Evolutionary conservation across 2,329 filamentous ascomycete species (phyloP), one percentile per base, ranked within the genome.

Genomic region (Aspergillus tamarii): DNA sequence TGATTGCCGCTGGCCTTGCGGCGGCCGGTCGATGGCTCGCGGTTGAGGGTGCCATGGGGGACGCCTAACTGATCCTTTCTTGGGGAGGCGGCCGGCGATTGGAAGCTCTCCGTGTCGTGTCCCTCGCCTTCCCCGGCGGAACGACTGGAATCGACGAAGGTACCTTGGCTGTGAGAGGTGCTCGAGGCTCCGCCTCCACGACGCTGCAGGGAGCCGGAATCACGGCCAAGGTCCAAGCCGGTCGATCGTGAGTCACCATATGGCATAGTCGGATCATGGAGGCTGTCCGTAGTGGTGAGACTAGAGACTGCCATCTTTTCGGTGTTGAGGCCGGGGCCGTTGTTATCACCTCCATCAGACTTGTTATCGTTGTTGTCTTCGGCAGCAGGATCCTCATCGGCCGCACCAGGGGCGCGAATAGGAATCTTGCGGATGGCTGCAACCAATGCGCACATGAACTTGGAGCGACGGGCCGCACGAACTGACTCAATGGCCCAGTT

Each of bases 371-470:
- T 83, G 5, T 83, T 87, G 65, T 92, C 88, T 73, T 91, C 90
- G 1, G 85, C 81, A 1, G 82, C 82, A 60, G 91, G 52, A 6
- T 69, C 65, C 30, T 71, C 70, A 41, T 69, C 73, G 12, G 63
- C 91, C 64, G 91, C 93, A 46, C 90, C 93, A 61, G 94, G 94
- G 23, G 83, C 88, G 70, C 92, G 86, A 73, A 99, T 94, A 11
- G 94, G 94, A 21, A 99, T 85, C 80, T 90, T 93, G 79, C 93
- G 91, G 63, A 97, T 82, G 4, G 94, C 93, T 10, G 93, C 80
- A 5, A 95, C 89, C 63, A 99, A 83, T 0, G 95, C 95, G 74
- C 94, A 97, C 89, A 98, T 96, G 81, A 99, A 98, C 80, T 97
- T 98, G 76, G 91, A 96, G 65, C 94, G 89, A 59, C 94, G 89